Evolutionary conservation across 306 rosid genomes (phyloP), one percentile per base, ranked within the genome.

Genomic region (Senna tora): DNA sequence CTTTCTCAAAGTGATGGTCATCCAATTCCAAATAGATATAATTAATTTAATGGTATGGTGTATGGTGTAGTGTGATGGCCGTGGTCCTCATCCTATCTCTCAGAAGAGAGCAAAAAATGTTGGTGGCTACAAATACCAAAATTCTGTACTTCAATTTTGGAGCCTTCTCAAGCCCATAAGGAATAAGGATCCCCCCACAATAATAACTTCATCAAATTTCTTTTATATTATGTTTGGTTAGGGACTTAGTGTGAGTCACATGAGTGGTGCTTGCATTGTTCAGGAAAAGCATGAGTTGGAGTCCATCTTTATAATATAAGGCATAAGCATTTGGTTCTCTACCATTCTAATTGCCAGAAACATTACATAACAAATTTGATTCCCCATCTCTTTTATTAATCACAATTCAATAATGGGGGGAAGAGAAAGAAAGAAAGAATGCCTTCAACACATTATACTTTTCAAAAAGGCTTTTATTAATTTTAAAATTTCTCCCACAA

Each of bases 281-380:
- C 49, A 25, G 67, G 53, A 16, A 56, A 67, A 50, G 12, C 64
- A 33, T 82, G 74, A 74, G 86, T 82, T 74, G 86, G 61, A 70
- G 32, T 15, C 77, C 72, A 45, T 45, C 16, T 14, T 0, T 25
- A 25, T 25, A 25, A 25, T 25, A 25, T 25, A 73, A 51, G 77
- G n/a, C 38, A 50, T 38, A 73, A 51, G 77, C 68, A 78, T 78
- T 56, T 34, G 75, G 63, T 78, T 78, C 74, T 19, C 20, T 52
- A 45, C 82, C 67, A 43, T 59, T 60, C 28, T 8, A 7, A 59
- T 14, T 59, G 46, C 46, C 3, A 60, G 14, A 8, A 41, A 8
- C 5, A 14, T 30, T 57, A 32, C 11, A 19, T 7, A 3, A 28
- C 11, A 4, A 41, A 1, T 30, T 30, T 28, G 41, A 57, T 60